These are phyloP conservation scores for Dipteronia sinensis DNA, from an alignment of 345 rosid genomes.

Conservation along the genomic window DNA sequence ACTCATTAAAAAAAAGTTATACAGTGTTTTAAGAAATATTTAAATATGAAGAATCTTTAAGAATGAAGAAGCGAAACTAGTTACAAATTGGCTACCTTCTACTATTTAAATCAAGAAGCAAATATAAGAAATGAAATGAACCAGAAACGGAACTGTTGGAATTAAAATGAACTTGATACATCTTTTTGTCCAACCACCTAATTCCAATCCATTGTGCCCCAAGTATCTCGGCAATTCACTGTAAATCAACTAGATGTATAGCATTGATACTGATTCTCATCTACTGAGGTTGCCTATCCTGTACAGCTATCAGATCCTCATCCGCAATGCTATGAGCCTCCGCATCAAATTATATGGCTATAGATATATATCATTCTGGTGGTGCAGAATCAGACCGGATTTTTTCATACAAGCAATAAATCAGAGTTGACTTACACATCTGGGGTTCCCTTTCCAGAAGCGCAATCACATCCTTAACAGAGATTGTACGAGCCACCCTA, in stretches of 20 bases:
- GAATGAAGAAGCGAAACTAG: no score
- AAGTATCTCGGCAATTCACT: not conserved
- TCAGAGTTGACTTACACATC: conserved; percentile 79
- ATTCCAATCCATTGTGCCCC: not conserved
- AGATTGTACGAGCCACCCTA: conserved; percentile 59
- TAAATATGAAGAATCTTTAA: no score
- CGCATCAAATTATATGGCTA: not conserved
- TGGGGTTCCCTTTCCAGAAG: conserved; percentile 95
- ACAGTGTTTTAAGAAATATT: no score
- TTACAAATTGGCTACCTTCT: no score
- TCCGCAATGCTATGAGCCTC: not conserved
- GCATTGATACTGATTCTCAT: not conserved
- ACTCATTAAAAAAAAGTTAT: no score
- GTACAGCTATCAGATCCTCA: not conserved
- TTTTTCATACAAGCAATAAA: conserved; percentile 71
- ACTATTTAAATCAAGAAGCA: not conserved
- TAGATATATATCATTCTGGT: conserved; percentile 44
- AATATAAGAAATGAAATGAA: no score
- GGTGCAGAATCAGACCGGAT: conserved; percentile 37
- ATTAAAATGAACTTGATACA: not conserved
- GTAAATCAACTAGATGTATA: not conserved
- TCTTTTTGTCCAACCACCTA: not conserved
- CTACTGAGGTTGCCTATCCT: not conserved
- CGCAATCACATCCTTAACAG: conserved; percentile 78
- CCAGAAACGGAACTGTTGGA: not conserved